phyloP scores from a whole-genome alignment of 805 yeast species.

The Lachancea kluyveri region DNA sequence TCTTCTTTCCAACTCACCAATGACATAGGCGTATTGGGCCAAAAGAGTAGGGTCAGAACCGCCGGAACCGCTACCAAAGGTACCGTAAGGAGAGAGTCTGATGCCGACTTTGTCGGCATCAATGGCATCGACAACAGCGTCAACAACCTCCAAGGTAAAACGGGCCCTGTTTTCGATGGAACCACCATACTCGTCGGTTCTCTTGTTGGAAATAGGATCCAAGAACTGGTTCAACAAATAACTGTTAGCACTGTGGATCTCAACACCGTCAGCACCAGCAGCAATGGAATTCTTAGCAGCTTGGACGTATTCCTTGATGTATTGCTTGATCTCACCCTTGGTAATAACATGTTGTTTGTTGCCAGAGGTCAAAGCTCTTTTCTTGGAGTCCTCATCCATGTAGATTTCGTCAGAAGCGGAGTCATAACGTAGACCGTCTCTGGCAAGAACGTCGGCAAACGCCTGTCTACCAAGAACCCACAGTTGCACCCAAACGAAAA shows the following conservation, averaged over 20 bases:
- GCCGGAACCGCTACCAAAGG: slow-evolving; percentile 37
- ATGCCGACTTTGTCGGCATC: slow-evolving; percentile 46
- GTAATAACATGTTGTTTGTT: slow-evolving; percentile 29
- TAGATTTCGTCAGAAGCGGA: slow-evolving; percentile 36
- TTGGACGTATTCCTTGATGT: slow-evolving; percentile 35
- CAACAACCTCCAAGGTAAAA: slow-evolving; percentile 43
- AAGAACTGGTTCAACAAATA: slow-evolving; percentile 53
- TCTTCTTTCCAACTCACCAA: slow-evolving; percentile 36
- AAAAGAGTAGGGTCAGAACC: slow-evolving; percentile 32
- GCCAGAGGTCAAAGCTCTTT: slow-evolving; percentile 30
- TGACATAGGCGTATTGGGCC: slow-evolving; percentile 37
- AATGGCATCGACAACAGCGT: slow-evolving; percentile 42
- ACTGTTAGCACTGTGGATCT: slow-evolving; percentile 66
- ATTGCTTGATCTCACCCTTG: slow-evolving; percentile 34
- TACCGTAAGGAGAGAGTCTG: slow-evolving; percentile 44
- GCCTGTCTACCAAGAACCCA: slow-evolving; percentile 46
- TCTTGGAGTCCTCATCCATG: slow-evolving; percentile 30
- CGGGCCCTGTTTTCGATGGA: slow-evolving; percentile 44
- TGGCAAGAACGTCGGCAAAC: slow-evolving; percentile 32
- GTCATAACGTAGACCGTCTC: slow-evolving; percentile 33
- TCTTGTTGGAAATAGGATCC: slow-evolving; percentile 38
- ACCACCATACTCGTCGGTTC: slow-evolving; percentile 53
- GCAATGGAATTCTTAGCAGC: slow-evolving; percentile 40
- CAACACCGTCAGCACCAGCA: slow-evolving; percentile 52
- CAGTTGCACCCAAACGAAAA: slow-evolving; percentile 42